Conservation (phyloP, 495 filamentous ascomycete genomes). For the Lindgomyces ingoldianus region DNA sequence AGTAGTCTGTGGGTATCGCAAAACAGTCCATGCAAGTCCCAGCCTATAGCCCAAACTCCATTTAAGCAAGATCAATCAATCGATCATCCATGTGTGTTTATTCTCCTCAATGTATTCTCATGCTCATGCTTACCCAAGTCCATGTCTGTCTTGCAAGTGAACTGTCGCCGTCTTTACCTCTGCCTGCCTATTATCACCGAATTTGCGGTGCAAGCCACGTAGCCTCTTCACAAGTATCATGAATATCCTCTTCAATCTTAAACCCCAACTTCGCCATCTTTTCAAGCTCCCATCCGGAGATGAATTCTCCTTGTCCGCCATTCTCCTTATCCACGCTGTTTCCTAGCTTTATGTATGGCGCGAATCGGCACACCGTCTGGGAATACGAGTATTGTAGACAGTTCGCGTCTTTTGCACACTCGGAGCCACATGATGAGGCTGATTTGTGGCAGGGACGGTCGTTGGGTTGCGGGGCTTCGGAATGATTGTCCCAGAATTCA, state of each 20-base stretch:
- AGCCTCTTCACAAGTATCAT: slow-evolving; percentile 23
- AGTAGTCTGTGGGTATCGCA: no score
- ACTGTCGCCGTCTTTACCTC: no score
- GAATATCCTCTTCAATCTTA: slow-evolving; percentile 21
- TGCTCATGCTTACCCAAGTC: no score
- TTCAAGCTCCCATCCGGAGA: slow-evolving; percentile 19
- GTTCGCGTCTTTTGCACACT: slow-evolving; percentile 23
- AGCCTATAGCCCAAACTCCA: no score
- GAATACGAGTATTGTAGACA: slow-evolving; percentile 35
- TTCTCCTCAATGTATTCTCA: no score
- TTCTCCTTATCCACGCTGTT: slow-evolving; percentile 25
- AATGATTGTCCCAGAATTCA: slow-evolving; percentile 29
- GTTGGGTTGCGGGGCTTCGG: slow-evolving; percentile 22
- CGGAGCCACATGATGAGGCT: slow-evolving; percentile 25
- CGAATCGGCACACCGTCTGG: slow-evolving; percentile 25
- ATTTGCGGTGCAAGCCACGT: slow-evolving; percentile 21
- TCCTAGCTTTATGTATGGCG: slow-evolving; percentile 25
- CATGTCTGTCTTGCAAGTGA: no score
- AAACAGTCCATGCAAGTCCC: no score
- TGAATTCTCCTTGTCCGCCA: slow-evolving; percentile 33
- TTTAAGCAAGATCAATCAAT: no score
- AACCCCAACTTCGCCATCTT: slow-evolving; percentile 29
- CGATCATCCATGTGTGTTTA: no score
- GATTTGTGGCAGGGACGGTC: slow-evolving; percentile 22
- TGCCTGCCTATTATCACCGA: no score